Evolutionary conservation across 1,284 basidiomycete species (phyloP), one percentile per base, ranked within the genome.

Genomic region (Vanrija sp.): DNA sequence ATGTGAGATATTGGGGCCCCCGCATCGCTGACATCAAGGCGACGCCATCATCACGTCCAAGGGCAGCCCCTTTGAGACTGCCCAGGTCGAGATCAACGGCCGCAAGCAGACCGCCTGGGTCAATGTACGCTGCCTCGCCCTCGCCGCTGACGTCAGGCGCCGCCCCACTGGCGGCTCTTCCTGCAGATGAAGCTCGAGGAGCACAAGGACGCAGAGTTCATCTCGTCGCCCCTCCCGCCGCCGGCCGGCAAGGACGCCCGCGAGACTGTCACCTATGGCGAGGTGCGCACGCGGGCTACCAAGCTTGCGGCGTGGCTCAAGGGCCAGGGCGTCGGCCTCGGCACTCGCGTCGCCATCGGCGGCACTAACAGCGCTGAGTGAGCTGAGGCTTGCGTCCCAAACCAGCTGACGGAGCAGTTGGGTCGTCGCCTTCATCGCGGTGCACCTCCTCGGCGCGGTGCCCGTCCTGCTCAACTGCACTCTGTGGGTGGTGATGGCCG

Each of bases 41-140:
- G 69, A 73, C 52, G 42, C 49, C 18, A 62, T 68, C 31, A 54
- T 74, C 38, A 70, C 67, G 15, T 54, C 65, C n/a, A 64, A 62
- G 6, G 72, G 71, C 16, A 56, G 59, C 10, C 54, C 68, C 16
- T 58, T 73, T 49, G 72, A 74, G 63, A 69, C 68, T 54, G 65
- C 69, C 51, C 59, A 64, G 46, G 47, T 51, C 9, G 45, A 55
- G 9, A 37, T 74, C 4, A 22, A 61, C 35, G 72, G 69, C 16
- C 53, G 54, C 15, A 41, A 39, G 25, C 46, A 61, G 12, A 58
- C 60, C n/a, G 59, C 59, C 9, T 74, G 71, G 71, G 71, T 72
- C 58, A 59, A 67, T 54, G 31, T 31, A 31, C 15, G 31, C 31
- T 12, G 31, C 12, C 15, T 1, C 15, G 31, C 12, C 31, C 4